A percentile compares a stretch with the other conserved stretches of the same genome.
Conservation (phyloP, 2,329 filamentous ascomycete species). For the Hysterium pulicare region DNA sequence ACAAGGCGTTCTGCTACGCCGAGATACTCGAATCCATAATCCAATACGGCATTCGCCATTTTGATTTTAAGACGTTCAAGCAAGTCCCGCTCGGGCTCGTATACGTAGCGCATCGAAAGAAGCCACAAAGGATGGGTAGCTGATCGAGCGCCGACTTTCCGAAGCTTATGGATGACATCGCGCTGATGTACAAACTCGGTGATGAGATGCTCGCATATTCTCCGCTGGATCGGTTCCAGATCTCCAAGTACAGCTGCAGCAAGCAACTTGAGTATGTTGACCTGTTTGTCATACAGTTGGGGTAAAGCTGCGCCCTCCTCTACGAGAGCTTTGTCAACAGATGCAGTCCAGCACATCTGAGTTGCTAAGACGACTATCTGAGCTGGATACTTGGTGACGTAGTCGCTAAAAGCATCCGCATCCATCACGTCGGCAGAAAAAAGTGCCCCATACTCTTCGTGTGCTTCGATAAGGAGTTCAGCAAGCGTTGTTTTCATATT, state of each 20-base stretch:
- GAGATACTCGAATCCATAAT: slow-evolving; percentile 97
- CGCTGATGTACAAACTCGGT: slow-evolving; percentile 98
- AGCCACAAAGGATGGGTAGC: slow-evolving; percentile 88
- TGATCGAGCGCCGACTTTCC: slow-evolving; percentile 68
- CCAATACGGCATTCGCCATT: slow-evolving; percentile 94
- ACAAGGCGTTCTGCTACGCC: slow-evolving; percentile 95
- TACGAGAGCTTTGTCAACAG: slow-evolving; percentile 73
- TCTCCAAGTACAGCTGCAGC: slow-evolving; percentile 88
- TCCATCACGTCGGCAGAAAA: slow-evolving; percentile 72
- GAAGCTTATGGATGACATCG: slow-evolving; percentile 84
- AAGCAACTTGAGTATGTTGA: slow-evolving; percentile 79
- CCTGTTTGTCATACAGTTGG: slow-evolving; percentile 73
- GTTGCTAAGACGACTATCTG: slow-evolving; percentile 94
- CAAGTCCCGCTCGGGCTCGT: slow-evolving; percentile 75
- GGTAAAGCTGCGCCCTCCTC: slow-evolving; percentile 68
- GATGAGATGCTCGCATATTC: slow-evolving; percentile 98
- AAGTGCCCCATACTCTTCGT: slow-evolving; percentile 75
- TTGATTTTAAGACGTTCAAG: slow-evolving; percentile 81
- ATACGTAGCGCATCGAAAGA: slow-evolving; percentile 95
- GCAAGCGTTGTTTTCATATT: slow-evolving; percentile 95
- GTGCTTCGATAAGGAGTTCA: slow-evolving; percentile 81
- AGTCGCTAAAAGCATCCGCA: slow-evolving; percentile 67
- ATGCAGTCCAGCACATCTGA: slow-evolving; percentile 88
- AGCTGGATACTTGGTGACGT: slow-evolving; percentile 80
- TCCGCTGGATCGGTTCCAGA: slow-evolving; percentile 78